Conservation (phyloP, 805 yeast species). For the Scheffersomyces stipitis region DNA sequence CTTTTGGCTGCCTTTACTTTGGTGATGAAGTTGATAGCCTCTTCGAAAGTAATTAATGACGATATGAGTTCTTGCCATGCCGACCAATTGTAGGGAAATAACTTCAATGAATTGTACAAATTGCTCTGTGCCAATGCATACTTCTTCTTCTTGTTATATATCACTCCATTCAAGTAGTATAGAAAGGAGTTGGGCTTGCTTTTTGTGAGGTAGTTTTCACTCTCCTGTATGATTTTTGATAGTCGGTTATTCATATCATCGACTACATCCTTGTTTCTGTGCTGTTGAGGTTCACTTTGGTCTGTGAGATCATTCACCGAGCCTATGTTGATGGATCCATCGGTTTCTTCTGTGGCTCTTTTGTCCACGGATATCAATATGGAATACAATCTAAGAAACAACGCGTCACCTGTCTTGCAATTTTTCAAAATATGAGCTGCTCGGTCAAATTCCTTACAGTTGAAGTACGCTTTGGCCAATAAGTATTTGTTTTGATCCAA, state of each 20-base stretch:
- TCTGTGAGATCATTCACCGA: conserved; percentile 8
- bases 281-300: neutral
- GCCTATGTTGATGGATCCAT: conserved; percentile 56
- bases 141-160: conserved; percentile 63
- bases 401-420: conserved; percentile 50
- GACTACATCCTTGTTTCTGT: conserved; percentile 10
- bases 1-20: conserved; percentile 37
- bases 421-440: conserved; percentile 59
- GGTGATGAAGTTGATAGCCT: conserved; percentile 46
- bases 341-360: conserved; percentile 65
- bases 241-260: conserved; percentile 27
- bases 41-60: conserved; percentile 61
- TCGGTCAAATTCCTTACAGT: conserved; percentile 81
- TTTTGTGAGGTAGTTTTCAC: conserved; percentile 30
- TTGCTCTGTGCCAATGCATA: conserved; percentile 57
- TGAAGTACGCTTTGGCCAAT: conserved; percentile 73
- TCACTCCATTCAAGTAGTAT: conserved; percentile 69
- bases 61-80: conserved; percentile 82
- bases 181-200: conserved; percentile 55
- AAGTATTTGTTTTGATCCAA: conserved; percentile 45
- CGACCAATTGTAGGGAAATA: conserved; percentile 89
- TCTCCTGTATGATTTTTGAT: conserved; percentile 38
- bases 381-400: conserved; percentile 69
- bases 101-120: conserved; percentile 58
- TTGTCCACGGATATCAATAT: conserved; percentile 76